Conservation (phyloP, 805 yeast genomes). For the Wickerhamiella parazyma region DNA sequence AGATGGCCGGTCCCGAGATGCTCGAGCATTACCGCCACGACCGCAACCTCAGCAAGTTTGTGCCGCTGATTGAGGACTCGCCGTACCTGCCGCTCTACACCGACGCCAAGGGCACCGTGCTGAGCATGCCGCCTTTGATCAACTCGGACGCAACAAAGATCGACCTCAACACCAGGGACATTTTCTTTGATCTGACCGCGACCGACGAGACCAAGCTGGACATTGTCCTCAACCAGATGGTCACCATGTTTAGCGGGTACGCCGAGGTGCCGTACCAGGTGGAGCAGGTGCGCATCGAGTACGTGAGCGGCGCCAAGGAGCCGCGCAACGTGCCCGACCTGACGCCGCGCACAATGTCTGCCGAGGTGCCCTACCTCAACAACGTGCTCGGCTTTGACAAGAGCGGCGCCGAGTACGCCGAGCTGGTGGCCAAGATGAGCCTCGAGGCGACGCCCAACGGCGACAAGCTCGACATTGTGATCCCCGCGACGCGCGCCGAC, state of each 20-base stretch:
- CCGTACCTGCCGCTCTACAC: constrained; percentile 84
- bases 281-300: constrained; percentile 74
- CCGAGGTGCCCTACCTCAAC: constrained; percentile 76
- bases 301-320: constrained; percentile 63
- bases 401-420: constrained; percentile 50
- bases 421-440: constrained; percentile 68
- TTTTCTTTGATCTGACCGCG: constrained; percentile 88
- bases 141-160: constrained; percentile 87
- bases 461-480: constrained; percentile 43
- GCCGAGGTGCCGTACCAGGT: constrained; percentile 67
- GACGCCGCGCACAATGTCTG: constrained; percentile 50
- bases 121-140: constrained; percentile 94
- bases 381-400: constrained; percentile 80
- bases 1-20: constrained; percentile 59
- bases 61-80: constrained; percentile 75
- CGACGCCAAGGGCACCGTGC: constrained; percentile 61
- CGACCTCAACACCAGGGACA: constrained; percentile 67
- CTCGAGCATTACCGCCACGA: constrained; percentile 86
- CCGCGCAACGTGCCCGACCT: constrained; percentile 66
- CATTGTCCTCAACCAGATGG: constrained; percentile 79
- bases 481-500: constrained; percentile 94
- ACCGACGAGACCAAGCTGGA: constrained; percentile 91
- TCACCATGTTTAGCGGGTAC: constrained; percentile 91
- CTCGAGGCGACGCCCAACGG: constrained; percentile 45
- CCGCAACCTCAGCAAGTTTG: constrained; percentile 76